These are phyloP conservation scores for Eucalyptus polyanthemos DNA, from an alignment of 345 rosid genomes.

Conservation along the genomic window DNA sequence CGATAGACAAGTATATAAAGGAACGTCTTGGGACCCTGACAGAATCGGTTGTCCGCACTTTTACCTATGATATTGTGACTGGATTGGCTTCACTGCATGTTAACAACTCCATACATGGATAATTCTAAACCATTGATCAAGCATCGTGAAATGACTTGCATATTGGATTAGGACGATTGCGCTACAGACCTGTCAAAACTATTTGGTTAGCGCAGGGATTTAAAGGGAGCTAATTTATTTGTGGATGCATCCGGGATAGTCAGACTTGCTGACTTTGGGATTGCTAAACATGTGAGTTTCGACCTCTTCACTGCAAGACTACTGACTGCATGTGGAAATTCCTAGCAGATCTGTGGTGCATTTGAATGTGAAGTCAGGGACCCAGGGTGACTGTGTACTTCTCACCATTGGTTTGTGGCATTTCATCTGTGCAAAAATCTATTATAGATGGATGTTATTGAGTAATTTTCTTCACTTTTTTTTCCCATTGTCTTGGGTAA, in stretches of 20 bases:
- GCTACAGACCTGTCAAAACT: neutral
- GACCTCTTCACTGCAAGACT: too few relatives aligned
- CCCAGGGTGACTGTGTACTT: too few relatives aligned
- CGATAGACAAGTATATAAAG: neutral
- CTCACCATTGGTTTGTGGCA: too few relatives aligned
- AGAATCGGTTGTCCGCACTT: neutral
- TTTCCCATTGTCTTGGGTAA: neutral
- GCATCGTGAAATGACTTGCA: neutral
- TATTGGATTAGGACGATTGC: neutral
- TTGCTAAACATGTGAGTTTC: too few relatives aligned
- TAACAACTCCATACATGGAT: neutral
- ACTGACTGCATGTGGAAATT: too few relatives aligned
- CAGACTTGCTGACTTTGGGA: too few relatives aligned
- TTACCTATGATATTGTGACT: neutral
- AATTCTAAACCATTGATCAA: too few relatives aligned
- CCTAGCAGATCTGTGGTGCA: too few relatives aligned
- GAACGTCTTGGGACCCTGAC: neutral
- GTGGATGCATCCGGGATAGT: neutral
- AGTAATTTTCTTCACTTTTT: neutral
- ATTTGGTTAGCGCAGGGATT: slow-evolving; percentile 36
- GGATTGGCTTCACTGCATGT: neutral
- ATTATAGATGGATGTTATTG: neutral
- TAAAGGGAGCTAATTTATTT: slow-evolving; percentile 89
- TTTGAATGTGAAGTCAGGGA: too few relatives aligned
- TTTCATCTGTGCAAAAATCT: too few relatives aligned